Conservation (phyloP, 768 basidiomycete genomes). For the Boletellus sp. region DNA sequence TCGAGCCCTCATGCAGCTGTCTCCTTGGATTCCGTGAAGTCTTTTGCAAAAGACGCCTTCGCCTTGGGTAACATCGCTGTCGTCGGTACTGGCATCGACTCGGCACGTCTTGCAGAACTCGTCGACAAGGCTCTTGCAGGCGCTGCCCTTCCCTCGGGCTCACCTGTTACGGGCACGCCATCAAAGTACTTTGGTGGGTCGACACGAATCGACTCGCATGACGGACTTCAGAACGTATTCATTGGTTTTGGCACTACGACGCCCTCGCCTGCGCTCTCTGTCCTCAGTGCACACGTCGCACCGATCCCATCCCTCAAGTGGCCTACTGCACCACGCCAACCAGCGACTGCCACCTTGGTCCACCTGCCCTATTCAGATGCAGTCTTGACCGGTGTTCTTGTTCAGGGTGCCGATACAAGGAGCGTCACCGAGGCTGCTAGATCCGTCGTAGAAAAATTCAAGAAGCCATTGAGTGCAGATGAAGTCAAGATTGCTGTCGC, state of each 20-base stretch:
- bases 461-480: constrained; percentile 56
- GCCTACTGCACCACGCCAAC: constrained; percentile 58
- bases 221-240: constrained; percentile 71
- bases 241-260: constrained; percentile 82
- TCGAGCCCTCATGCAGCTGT: constrained; percentile 66
- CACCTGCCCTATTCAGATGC: constrained; percentile 92
- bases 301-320: constrained; percentile 83
- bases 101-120: constrained; percentile 62
- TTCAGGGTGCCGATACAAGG: constrained; percentile 63
- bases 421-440: constrained; percentile 67
- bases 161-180: constrained; percentile 27
- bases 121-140: constrained; percentile 63
- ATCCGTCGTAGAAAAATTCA: constrained; percentile 64
- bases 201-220: constrained; percentile 63
- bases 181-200: constrained; percentile 81
- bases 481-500: constrained; percentile 78
- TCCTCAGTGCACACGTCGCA: constrained; percentile 77
- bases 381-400: constrained; percentile 75
- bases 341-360: constrained; percentile 66
- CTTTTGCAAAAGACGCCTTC: constrained; percentile 71
- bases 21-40: constrained; percentile 65
- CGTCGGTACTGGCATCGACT: constrained; percentile 82
- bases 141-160: constrained; percentile 30
- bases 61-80: constrained; percentile 78
- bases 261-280: constrained; percentile 67